These are phyloP conservation scores for Rosa chinensis DNA, from an alignment of 306 rosid species.

Conservation along the genomic window DNA sequence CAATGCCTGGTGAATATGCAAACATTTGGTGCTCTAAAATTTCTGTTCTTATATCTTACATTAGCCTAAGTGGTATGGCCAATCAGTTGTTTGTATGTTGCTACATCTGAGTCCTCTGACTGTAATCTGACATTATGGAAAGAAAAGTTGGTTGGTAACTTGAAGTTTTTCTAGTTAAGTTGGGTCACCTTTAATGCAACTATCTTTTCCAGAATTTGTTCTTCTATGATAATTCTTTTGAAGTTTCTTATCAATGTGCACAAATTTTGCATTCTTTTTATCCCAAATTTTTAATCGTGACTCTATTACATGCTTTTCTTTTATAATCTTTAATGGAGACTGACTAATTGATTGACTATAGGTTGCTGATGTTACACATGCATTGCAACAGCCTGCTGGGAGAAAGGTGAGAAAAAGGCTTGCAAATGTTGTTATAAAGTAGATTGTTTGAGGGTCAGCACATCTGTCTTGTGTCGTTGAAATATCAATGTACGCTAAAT, in stretches of 20 bases:
- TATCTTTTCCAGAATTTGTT: background rate
- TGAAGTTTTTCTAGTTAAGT: background rate
- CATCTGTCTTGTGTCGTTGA: background rate
- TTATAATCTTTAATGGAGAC: constrained; percentile 24
- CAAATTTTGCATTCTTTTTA: background rate
- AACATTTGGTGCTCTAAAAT: background rate
- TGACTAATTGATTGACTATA: constrained; percentile 31
- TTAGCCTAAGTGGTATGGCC: background rate
- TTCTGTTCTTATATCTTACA: background rate
- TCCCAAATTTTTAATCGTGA: constrained; percentile 5
- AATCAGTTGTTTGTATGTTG: background rate
- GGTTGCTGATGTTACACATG: constrained; percentile 95
- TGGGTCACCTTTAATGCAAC: background rate
- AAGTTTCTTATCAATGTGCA: background rate
- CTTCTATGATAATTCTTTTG: background rate
- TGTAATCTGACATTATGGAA: background rate
- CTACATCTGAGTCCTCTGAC: background rate
- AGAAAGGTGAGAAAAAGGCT: constrained; percentile 58
- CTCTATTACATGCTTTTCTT: constrained; percentile 3
- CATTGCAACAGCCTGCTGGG: constrained; percentile 98
- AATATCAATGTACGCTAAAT: background rate
- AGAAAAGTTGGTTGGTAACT: background rate
- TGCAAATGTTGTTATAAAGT: background rate
- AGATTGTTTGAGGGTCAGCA: background rate
- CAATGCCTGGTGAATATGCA: background rate